Conservation (phyloP, 2,329 filamentous ascomycete species). For the Alternaria metachromatica region DNA sequence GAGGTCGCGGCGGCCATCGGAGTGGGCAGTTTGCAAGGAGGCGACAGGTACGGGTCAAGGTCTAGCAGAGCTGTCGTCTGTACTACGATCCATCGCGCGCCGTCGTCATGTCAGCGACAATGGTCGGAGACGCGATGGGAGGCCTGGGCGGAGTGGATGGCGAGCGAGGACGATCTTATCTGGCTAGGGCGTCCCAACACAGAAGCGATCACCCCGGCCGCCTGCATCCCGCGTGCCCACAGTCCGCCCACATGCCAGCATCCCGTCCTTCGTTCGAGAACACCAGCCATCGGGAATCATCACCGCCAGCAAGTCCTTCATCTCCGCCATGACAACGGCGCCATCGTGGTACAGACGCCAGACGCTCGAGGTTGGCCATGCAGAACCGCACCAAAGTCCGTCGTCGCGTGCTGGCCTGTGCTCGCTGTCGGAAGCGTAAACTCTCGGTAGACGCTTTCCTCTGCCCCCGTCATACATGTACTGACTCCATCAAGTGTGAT, state of each 20-base stretch:
- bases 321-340: conserved; percentile 32
- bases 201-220: conserved; percentile 20
- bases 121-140: conserved; percentile 1
- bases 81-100: background rate
- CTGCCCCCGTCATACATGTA: background rate
- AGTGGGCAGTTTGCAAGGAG: background rate
- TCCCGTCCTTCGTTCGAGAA: conserved; percentile 10
- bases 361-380: conserved; percentile 28
- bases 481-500: conserved; percentile 37
- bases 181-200: conserved; percentile 22
- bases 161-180: conserved; percentile 18
- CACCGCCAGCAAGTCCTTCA: conserved; percentile 3
- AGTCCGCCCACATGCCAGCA: conserved; percentile 6
- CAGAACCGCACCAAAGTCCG: conserved; percentile 44
- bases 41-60: background rate
- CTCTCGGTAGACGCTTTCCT: conserved; percentile 35
- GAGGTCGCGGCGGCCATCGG: conserved; percentile 25
- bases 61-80: background rate
- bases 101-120: background rate
- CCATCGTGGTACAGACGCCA: conserved; percentile 17
- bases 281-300: conserved; percentile 17
- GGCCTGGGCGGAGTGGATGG: conserved; percentile 10
- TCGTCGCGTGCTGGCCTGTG: conserved; percentile 45
- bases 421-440: conserved; percentile 45
- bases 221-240: conserved; percentile 16